These are phyloP conservation scores for Aspergillus incahuasiensis DNA, from an alignment of 495 filamentous ascomycete species.

Conservation along the genomic window DNA sequence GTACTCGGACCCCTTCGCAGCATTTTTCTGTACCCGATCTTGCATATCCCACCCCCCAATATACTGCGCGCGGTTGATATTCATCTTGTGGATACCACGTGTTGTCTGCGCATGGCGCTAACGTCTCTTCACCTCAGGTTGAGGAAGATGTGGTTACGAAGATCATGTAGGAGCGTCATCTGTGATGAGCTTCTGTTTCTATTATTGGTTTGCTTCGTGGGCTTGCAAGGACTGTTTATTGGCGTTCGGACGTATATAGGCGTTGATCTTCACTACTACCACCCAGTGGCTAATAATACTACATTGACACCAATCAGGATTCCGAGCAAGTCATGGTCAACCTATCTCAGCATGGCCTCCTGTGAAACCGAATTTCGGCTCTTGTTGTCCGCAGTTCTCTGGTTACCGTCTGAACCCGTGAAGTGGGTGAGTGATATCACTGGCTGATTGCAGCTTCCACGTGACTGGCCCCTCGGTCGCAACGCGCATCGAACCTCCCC, in stretches of 20 bases:
- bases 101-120: constrained; percentile 36
- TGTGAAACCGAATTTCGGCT: constrained; percentile 9
- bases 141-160: constrained; percentile 91
- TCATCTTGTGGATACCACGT: not conserved
- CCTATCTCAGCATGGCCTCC: constrained; percentile 25
- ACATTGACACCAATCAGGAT: constrained; percentile 26
- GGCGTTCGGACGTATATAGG: constrained; percentile 32
- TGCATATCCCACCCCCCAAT: not conserved
- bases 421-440: constrained; percentile 41
- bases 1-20: not conserved
- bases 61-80: not conserved
- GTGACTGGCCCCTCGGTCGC: constrained; percentile 32
- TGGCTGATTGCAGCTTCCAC: constrained; percentile 33
- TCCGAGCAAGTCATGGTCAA: constrained; percentile 27
- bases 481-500: constrained; percentile 20
- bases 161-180: constrained; percentile 67
- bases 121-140: constrained; percentile 64
- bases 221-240: constrained; percentile 17
- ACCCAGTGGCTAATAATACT: constrained; percentile 35
- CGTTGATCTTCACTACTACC: constrained; percentile 21
- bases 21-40: not conserved
- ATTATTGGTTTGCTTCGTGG: constrained; percentile 19
- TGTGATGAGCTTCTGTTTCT: constrained; percentile 20
- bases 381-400: constrained; percentile 15
- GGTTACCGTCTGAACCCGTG: constrained; percentile 29